Evolutionary conservation across 176 grass and related monocot species (phyloP), one percentile per base, ranked within the genome.

Genomic region (Poa pratensis): DNA sequence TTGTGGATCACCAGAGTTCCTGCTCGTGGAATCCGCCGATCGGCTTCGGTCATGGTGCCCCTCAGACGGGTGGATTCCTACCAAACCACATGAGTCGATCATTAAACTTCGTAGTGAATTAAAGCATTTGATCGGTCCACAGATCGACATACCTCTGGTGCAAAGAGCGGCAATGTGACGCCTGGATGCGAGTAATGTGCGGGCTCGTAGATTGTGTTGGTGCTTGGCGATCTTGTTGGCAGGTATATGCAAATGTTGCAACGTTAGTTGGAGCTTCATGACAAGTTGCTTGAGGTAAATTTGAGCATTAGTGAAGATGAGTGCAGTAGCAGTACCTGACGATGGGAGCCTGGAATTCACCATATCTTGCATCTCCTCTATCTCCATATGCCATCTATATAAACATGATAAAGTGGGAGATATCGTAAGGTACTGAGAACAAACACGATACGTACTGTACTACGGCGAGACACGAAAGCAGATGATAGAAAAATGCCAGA

Each of bases 1-100:
- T 77, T 94, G 90, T 43, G 90, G 88, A 65, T 90, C 82, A 2
- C 86, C 85, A 4, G 85, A 90, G 60, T 92, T 90, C 78, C 83
- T 84, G 78, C 81, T 92, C 23, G 55, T 85, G 3, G 90, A 92
- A 81, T 92, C 90, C 52, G 85, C 76, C 5, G 85, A 94, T 27
- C 55, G 88, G 80, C 87, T 94, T 87, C 90, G 60, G 59, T 86
- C 78, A 83, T 90, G 87, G n/a, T 88, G 74, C 19, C 81, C 70
- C 59, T 91, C 53, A 84, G 69, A 55, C 69, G 42, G 32, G 76
- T 37, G 1, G 89, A 76, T 80, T 87, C 89, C 89, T 91, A 61
- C 40, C 4, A 61, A 34, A 55, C 30, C 61, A 26, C 15, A 30
- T 48, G 58, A 39, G 28, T 74, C 46, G 39, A 79, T 61, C 45